Evolutionary conservation across 1,139 yeast genomes (phyloP), one percentile per base, ranked within the genome.

Genomic region (Yamadazyma triangularis): DNA sequence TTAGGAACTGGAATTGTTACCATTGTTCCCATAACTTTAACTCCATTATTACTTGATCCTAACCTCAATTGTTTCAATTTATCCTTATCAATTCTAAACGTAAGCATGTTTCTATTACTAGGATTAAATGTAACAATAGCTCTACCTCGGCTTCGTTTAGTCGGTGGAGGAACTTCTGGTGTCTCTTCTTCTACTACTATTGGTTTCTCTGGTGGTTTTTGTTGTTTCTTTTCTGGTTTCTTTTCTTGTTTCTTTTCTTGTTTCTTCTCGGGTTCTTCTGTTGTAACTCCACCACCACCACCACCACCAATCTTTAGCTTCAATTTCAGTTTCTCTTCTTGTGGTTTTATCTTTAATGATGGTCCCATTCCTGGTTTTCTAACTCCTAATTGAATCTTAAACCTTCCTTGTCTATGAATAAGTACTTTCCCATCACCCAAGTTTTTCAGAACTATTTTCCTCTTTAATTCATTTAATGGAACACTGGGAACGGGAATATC

Each of bases 401-500:
- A 67, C 31, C 74, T 46, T 1, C 72, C 73, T 42, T 68, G 72
- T 34, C 74, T 48, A 32, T 51, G 59, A 5, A 69, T 49, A 19
- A 67, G 58, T 5, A 77, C 52, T 31, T 58, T 60, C 3, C 77
- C 78, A 11, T 64, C 58, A 2, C 72, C 78, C 19, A 63, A 36
- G 33, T 70, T 52, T 42, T 69, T 73, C 1, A 84, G 83, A 3
- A 74, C 76, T 23, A 89, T 61, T 45, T 76, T 77, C 53, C 75
- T 79, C 36, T 63, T 63, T 30, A 67, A 48, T 39, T 79, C 80
- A 32, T 74, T 69, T 11, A 61, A 42, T 10, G 70, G 63, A 18
- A 67, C 60, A 44, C 64, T 60, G 3, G 96, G 96, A 12, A 79
- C 60, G 2, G 79, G 73, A 13, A 88, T 58, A 8, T 63, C 70